Evolutionary conservation across 2,329 filamentous ascomycete species (phyloP).

Genomic region (Triangularia setosa): DNA sequence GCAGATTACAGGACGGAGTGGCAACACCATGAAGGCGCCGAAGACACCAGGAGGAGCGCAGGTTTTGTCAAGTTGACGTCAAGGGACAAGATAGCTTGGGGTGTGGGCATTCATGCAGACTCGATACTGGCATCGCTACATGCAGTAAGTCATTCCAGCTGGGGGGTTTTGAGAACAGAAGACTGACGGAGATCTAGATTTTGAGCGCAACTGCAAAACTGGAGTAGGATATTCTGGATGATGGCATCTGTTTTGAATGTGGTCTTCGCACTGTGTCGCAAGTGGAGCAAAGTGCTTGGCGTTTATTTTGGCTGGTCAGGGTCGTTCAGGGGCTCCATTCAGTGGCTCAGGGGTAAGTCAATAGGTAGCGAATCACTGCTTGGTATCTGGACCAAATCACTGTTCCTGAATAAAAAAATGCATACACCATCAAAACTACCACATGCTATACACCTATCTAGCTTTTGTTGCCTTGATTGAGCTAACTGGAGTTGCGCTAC

Average conservation of each 20-base stretch:
- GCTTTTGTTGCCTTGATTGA: not conserved
- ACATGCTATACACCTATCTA: too few relatives aligned
- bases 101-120: constrained; percentile 87
- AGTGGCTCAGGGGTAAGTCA: not conserved
- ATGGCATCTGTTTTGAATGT: too few relatives aligned
- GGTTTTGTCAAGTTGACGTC: constrained; percentile 89
- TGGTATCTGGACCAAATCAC: not conserved
- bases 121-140: constrained; percentile 86
- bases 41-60: constrained; percentile 83
- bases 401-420: too few relatives aligned
- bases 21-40: constrained; percentile 84
- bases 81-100: constrained; percentile 74
- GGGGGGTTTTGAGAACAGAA: constrained; percentile 40
- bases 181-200: constrained; percentile 45
- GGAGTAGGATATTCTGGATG: not conserved
- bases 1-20: constrained; percentile 69
- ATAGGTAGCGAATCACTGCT: not conserved
- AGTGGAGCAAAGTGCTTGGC: not conserved
- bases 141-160: constrained; percentile 78
- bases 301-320: not conserved
- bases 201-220: constrained; percentile 63
- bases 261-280: not conserved
- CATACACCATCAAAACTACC: too few relatives aligned
- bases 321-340: not conserved
- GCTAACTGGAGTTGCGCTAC: not conserved